A percentile compares a stretch with the other conserved stretches of the same genome.
Conservation (phyloP, 495 filamentous ascomycete species). For the Aspergillus heteromorphus region DNA sequence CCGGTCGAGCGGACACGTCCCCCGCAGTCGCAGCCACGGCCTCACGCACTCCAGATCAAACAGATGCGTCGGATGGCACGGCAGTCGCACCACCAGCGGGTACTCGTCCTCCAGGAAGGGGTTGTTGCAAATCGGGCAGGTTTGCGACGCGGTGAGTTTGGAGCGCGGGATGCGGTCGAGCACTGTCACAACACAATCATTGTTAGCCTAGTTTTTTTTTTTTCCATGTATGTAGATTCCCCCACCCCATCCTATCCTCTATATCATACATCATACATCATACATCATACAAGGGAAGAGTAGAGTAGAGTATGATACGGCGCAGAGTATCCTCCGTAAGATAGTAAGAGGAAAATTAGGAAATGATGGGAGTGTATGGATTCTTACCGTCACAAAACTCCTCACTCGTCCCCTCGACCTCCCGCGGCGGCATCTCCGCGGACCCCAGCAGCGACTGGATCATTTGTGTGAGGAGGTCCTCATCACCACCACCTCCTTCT, state of each 20-base stretch:
- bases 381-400: conserved; percentile 64
- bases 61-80: conserved; percentile 72
- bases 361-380: not conserved
- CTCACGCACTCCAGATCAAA: conserved; percentile 95
- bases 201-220: not conserved
- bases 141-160: conserved; percentile 58
- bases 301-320: too few species aligned
- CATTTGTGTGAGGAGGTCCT: conserved; percentile 55
- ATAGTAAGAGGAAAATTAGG: not conserved
- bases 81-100: conserved; percentile 80
- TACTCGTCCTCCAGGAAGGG: conserved; percentile 71
- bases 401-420: conserved; percentile 72
- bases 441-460: conserved; percentile 56
- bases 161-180: conserved; percentile 76
- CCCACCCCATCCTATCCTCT: not conserved
- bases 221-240: too few species aligned
- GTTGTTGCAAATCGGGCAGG: conserved; percentile 84
- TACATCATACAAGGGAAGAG: too few species aligned
- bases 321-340: too few species aligned
- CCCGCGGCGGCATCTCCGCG: conserved; percentile 59
- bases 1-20: conserved; percentile 84
- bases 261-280: too few species aligned
- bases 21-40: conserved; percentile 84
- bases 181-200: conserved; percentile 24
- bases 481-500: conserved; percentile 5